Conservation (phyloP, 495 filamentous ascomycete genomes). For the Neurospora sp. region DNA sequence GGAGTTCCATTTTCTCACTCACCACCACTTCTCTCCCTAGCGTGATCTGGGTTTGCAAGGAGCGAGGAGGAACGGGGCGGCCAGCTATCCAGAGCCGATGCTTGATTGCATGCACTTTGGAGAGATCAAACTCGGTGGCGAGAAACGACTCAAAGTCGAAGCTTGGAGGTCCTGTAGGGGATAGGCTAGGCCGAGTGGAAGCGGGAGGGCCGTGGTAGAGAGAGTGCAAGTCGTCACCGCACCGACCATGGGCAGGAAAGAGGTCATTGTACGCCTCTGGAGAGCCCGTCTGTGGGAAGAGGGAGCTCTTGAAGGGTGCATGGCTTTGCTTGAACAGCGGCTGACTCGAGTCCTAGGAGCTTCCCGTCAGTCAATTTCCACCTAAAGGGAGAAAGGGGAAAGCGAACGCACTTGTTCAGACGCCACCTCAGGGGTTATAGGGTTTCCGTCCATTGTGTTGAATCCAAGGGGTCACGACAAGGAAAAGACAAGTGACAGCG, state of each 20-base stretch:
- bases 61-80: slow-evolving; percentile 22
- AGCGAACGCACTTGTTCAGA: not conserved
- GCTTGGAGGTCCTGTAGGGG: not conserved
- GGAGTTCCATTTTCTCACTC: slow-evolving; percentile 31
- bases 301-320: not conserved
- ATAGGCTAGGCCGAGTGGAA: not conserved
- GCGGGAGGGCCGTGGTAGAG: not conserved
- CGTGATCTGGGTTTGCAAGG: slow-evolving; percentile 29
- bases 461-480: not conserved
- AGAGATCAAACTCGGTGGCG: not conserved
- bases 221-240: not conserved
- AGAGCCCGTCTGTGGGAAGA: not conserved
- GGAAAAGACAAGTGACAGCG: not conserved
- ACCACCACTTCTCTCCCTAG: slow-evolving; percentile 30
- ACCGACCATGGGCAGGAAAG: not conserved
- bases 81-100: slow-evolving; percentile 33
- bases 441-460: not conserved
- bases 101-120: not conserved
- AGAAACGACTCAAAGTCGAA: not conserved
- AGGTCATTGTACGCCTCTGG: not conserved
- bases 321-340: not conserved
- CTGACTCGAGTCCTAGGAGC: not conserved
- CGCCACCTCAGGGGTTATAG: not conserved
- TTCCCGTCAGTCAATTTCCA: not conserved
- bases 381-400: not conserved